Base-by-base conservation (phyloP, 345 rosid genomes). In the Moricandia moricandioides region DNA sequence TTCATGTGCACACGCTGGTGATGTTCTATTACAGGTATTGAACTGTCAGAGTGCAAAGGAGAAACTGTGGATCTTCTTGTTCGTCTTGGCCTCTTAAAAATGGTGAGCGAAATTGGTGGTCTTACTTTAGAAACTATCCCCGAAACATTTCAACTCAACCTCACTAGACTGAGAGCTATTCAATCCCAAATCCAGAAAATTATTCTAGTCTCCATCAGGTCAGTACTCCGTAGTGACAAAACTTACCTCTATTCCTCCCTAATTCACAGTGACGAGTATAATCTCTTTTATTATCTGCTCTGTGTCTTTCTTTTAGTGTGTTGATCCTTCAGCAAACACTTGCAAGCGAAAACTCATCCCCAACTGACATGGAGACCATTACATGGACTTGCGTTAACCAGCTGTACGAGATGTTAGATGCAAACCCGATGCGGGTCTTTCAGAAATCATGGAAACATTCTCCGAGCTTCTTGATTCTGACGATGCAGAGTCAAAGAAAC, bases 121-220 rank as follows among this genome's bases (percentile, higher is more conserved):
- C 78, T 91, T 29, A 84, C 89, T 3, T 76, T 80, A 30, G 92
- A 86, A 65, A 57, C 80, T 37, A 62, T 90, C 66, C 98, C 98
- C 0, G 98, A 94, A 79, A 94, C 97, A 67, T 83, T 88, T 56
- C 58, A 69, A 73, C 91, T 94, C 58, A 94, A 88, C 78, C 83
- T 88, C 68, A 34, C 82, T 6, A 90, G 96, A 72, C 79, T 90
- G 83, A 87, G 95, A 80, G 83, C 84, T 80, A 79, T 85, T 70
- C 97, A 91, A 80, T 89, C 89, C 78, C 87, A 91, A 76, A 85
- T 90, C 71, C 97, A 94, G 83, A 91, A 94, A 84, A 82, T 90
- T 11, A 80, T 86, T 66, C 88, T 90, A 60, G 82, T 86, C 73
- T 82, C 91, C 59, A 85, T 93, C 59, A 88, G 98, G 98, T 82